Base-by-base conservation (phyloP, 306 rosid genomes). In the Gastrolobium villosum region DNA sequence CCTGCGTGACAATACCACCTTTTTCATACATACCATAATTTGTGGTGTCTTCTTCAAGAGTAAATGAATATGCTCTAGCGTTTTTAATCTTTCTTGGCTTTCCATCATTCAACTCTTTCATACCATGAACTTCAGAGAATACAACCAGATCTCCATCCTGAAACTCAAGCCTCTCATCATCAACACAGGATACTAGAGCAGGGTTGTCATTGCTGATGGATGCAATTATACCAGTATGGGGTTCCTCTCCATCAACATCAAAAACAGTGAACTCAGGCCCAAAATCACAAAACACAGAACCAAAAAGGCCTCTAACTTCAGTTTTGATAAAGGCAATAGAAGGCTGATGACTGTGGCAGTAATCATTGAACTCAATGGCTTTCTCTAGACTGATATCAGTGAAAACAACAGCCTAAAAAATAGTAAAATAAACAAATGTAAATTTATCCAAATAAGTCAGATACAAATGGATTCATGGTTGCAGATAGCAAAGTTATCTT, bases 1-100 rank as follows among this genome's bases (percentile, higher is more conserved):
- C 97, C 86, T 94, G 98, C 44, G 98, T 92, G 61, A 92, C 96
- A 82, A 94, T 94, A 49, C 98, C 98, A 65, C 97, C 98, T 78
- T 89, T 94, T 79, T 85, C 91, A 84, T 89, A 92, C 59, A 71
- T 70, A 64, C 96, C 98, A 83, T 87, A 94, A 54, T 88, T 84
- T 55, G 94, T 59, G 67, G 98, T 92, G 82, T 94, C 97, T 86
- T 92, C 97, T 84, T 92, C 98, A 28, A 94, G 94, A 75, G 88
- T 76, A 69, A 94, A 94, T 15, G 98, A 94, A 77, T 89, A 90
- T 34, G 96, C 89, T 87, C 96, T 86, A 36, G 94, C 89, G 83
- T 86, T 92, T 75, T 90, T 89, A 64, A 94, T 86, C 88, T 79
- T 92, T 86, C 98, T 92, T 37, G 96, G 97, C 65, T 89, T 94